A percentile compares a stretch with the other conserved stretches of the same genome.
Conservation (phyloP, 164 flowering plant species). For the Vitis rotundifolia region DNA sequence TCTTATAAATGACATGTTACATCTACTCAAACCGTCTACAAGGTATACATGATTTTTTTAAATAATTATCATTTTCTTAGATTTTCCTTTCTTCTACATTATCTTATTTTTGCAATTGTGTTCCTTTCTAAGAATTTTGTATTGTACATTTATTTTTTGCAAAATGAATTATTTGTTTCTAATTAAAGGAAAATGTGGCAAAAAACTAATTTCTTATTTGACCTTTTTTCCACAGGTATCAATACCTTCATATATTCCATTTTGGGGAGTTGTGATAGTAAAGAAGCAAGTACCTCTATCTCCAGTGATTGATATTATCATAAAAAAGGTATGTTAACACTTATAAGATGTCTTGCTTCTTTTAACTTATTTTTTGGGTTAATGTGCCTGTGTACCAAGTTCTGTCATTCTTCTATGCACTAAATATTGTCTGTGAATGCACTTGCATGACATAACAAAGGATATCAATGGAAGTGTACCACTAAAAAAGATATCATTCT, state of each 20-base stretch:
- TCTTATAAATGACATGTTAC: constrained; percentile 76
- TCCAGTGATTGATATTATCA: constrained; percentile 69
- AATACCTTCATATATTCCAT: constrained; percentile 76
- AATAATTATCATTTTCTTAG: background rate
- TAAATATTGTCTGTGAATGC: too few relatives aligned
- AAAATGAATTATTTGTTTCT: background rate
- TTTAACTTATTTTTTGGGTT: too few relatives aligned
- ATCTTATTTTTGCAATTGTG: too few relatives aligned
- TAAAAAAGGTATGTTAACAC: constrained; percentile 67
- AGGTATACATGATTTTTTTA: constrained; percentile 40
- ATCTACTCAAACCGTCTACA: constrained; percentile 62
- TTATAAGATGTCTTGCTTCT: background rate
- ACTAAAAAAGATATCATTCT: too few relatives aligned
- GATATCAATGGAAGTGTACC: too few relatives aligned
- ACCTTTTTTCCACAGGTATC: constrained; percentile 41
- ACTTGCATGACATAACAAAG: too few relatives aligned
- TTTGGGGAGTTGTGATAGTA: constrained; percentile 45
- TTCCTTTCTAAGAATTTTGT: too few relatives aligned
- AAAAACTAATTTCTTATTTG: background rate
- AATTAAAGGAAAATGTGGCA: background rate
- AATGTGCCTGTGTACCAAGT: too few relatives aligned
- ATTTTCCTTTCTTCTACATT: background rate
- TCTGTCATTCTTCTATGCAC: too few relatives aligned
- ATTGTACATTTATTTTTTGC: too few relatives aligned
- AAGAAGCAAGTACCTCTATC: constrained; percentile 68